phyloP scores from a whole-genome alignment of 2,329 filamentous ascomycete genomes.

The Talaromyces amestolkiae region DNA sequence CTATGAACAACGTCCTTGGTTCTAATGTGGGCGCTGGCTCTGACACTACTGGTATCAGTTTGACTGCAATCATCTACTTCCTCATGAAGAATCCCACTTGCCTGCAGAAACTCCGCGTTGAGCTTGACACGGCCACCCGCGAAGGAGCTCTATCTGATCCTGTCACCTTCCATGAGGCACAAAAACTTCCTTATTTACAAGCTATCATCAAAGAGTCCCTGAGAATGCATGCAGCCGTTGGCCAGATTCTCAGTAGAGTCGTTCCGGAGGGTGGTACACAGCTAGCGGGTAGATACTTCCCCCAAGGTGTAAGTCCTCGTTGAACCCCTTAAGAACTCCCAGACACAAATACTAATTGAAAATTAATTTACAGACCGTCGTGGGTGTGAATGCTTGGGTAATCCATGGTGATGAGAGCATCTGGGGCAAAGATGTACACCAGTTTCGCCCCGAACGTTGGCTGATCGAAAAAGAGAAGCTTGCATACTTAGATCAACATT shows the following conservation, averaged over 20 bases:
- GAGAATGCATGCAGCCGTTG: constrained; percentile 36
- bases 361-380: too few species aligned
- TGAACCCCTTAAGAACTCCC: too few species aligned
- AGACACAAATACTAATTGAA: too few species aligned
- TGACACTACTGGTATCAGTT: constrained; percentile 23
- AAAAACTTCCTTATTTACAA: constrained; percentile 27
- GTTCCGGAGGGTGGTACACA: constrained; percentile 37
- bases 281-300: too few species aligned
- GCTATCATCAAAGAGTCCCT: constrained; percentile 30
- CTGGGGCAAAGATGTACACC: too few species aligned
- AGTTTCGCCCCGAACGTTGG: too few species aligned
- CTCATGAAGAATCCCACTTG: constrained; percentile 20
- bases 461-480: too few species aligned
- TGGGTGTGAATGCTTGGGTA: too few species aligned
- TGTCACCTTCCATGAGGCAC: constrained; percentile 22
- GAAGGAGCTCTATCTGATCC: constrained; percentile 17
- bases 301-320: too few species aligned
- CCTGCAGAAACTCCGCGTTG: constrained; percentile 34
- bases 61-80: constrained; percentile 21
- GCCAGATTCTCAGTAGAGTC: constrained; percentile 36
- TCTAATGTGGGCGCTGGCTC: constrained; percentile 18
- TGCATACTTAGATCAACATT: too few species aligned
- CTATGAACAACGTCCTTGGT: too few species aligned
- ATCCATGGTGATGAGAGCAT: too few species aligned
- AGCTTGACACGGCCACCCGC: constrained; percentile 24